A percentile compares a stretch with the other conserved stretches of the same genome.
phyloP scores from a whole-genome alignment of 2,329 filamentous ascomycete genomes.

The Gyromitra esculenta region DNA sequence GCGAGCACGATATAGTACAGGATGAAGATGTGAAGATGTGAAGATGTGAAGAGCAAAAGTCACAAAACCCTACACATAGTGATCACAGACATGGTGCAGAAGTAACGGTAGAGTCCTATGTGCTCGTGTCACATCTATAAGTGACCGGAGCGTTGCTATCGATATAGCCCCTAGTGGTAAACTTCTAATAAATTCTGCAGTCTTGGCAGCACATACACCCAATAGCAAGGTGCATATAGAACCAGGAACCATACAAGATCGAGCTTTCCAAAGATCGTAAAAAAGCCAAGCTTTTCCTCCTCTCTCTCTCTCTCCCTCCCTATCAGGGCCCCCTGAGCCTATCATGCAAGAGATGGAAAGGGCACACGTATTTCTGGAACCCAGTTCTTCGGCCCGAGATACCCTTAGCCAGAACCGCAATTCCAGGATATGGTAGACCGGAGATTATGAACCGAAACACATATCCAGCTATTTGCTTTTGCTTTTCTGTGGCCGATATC shows the following conservation, averaged over 20 bases:
- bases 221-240: constrained; percentile 2
- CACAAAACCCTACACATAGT: background rate
- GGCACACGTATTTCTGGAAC: background rate
- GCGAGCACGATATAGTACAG: background rate
- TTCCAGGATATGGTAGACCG: constrained; percentile 4
- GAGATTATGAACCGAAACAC: constrained; percentile 10
- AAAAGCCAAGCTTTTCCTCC: constrained; percentile 7
- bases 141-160: background rate
- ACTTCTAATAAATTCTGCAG: background rate
- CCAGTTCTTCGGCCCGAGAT: constrained; percentile 12
- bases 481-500: background rate
- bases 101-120: background rate
- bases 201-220: background rate
- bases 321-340: background rate
- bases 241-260: constrained; percentile 8
- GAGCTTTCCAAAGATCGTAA: constrained; percentile 18
- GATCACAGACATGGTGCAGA: background rate
- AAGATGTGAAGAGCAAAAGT: background rate
- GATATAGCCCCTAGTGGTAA: background rate
- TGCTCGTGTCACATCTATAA: background rate
- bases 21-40: background rate
- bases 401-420: background rate
- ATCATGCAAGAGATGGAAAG: constrained; percentile 17
- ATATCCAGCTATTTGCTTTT: constrained; percentile 11
- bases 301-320: background rate